Evolutionary conservation across 2,329 filamentous ascomycete species (phyloP), one percentile per base, ranked within the genome.

Genomic region (Fusarium sp.): DNA sequence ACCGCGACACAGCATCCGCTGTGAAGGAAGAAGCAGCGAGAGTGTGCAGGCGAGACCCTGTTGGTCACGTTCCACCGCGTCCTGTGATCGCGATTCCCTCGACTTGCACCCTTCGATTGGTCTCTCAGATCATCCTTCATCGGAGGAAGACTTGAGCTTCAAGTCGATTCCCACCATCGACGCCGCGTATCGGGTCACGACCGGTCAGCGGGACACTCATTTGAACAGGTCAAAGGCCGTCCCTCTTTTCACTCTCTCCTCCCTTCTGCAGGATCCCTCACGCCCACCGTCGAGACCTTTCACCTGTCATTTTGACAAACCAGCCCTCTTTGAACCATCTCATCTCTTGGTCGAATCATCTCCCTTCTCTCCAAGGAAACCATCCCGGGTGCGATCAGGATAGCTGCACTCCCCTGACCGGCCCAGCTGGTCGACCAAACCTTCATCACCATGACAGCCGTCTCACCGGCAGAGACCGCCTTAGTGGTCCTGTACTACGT

Each of bases 401-500:
- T 27, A 53, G 9, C 33, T 40, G 38, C 29, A 33, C 51, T 31
- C 40, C 23, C 14, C 23, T 31, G 38, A 53, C 50, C 53, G n/a
- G 49, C 31, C 16, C 56, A 59, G 27, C 57, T 72, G 61, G 34
- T 61, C 42, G 25, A 51, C 29, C 44, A 44, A 23, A 44, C 27
- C 20, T 20, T 49, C 40, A 25, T 34, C 58, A 62, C 57, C 27
- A 69, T 73, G 64, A 56, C 54, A 51, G 62, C 64, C 61, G 65
- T 58, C 58, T 74, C 64, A 59, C 54, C 66, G 14, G 54, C 65
- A 34, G 64, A 68, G 53, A 58, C 68, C 34, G 65, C 68, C 14
- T 60, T 73, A 40, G 66, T 72, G 38, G 60, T 67, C 13, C 50
- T 75, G 63, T 67, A 71, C 64, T 75, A 74, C 67, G 23, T 70